Conservation (phyloP, 345 rosid species). For the Euphorbia lathyris region DNA sequence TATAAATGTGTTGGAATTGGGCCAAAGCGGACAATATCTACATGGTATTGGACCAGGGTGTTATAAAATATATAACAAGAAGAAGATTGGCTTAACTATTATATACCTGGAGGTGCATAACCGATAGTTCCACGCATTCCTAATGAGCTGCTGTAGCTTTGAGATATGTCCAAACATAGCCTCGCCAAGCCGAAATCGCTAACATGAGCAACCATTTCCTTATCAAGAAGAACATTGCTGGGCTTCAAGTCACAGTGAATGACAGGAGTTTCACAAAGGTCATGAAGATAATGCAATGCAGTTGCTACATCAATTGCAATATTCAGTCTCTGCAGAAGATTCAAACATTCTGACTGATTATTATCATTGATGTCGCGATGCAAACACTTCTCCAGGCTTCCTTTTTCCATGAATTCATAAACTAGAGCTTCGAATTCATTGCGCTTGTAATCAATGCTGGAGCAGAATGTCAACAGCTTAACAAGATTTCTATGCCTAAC, state of each 20-base stretch:
- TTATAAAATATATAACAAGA: not conserved
- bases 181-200: not conserved
- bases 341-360: not conserved
- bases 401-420: not conserved
- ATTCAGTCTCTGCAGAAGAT: not conserved
- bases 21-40: too few species aligned
- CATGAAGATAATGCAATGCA: not conserved
- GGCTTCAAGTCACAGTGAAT: not conserved
- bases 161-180: not conserved
- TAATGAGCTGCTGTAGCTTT: not conserved
- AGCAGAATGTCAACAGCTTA: not conserved
- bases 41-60: too few species aligned
- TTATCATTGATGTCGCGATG: not conserved
- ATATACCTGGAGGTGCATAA: not conserved
- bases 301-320: not conserved
- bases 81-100: too few species aligned
- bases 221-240: not conserved
- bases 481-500: not conserved
- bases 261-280: not conserved
- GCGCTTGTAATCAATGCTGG: not conserved
- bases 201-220: not conserved
- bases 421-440: not conserved
- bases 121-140: not conserved
- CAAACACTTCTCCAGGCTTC: not conserved
- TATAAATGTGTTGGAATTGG: too few species aligned